Percentiles rank a stretch among this genome's conserved stretches.
Evolutionary conservation across 768 basidiomycete genomes (phyloP).

Genomic region (Boletus barrowsii): DNA sequence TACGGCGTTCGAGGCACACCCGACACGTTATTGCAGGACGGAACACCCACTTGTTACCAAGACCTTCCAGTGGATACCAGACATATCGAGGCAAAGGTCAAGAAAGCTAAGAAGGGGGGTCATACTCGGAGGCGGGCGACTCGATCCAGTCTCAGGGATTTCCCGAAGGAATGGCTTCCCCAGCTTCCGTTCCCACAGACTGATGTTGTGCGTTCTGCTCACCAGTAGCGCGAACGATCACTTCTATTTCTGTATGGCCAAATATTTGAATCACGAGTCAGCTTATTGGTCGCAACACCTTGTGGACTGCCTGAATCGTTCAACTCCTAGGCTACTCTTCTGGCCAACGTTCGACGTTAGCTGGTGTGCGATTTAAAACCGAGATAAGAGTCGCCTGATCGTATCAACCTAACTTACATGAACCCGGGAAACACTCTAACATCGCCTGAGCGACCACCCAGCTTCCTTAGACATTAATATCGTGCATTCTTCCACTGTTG

Average conservation of each 20-base stretch:
- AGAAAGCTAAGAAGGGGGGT: conserved; percentile 73
- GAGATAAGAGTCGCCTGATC: too few relatives aligned
- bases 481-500: too few relatives aligned
- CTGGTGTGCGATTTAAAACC: too few relatives aligned
- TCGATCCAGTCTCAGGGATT: conserved; percentile 71
- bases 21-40: conserved; percentile 22
- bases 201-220: conserved; percentile 3
- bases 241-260: conserved; percentile 2
- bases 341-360: too few relatives aligned
- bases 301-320: too few relatives aligned
- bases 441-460: too few relatives aligned
- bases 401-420: too few relatives aligned
- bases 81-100: conserved; percentile 68
- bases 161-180: conserved; percentile 84
- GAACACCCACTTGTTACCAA: conserved; percentile 44
- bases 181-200: conserved; percentile 6
- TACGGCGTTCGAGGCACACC: conserved; percentile 4
- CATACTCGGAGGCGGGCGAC: conserved; percentile 54
- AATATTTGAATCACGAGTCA: neutral
- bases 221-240: conserved; percentile 9
- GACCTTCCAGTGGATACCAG: conserved; percentile 79
- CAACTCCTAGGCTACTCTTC: too few relatives aligned
- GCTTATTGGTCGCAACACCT: neutral
- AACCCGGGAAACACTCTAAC: too few relatives aligned
- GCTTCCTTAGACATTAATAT: too few relatives aligned